Base-by-base conservation (phyloP, 768 basidiomycete genomes). In the Sporobolomyces pararoseus region DNA sequence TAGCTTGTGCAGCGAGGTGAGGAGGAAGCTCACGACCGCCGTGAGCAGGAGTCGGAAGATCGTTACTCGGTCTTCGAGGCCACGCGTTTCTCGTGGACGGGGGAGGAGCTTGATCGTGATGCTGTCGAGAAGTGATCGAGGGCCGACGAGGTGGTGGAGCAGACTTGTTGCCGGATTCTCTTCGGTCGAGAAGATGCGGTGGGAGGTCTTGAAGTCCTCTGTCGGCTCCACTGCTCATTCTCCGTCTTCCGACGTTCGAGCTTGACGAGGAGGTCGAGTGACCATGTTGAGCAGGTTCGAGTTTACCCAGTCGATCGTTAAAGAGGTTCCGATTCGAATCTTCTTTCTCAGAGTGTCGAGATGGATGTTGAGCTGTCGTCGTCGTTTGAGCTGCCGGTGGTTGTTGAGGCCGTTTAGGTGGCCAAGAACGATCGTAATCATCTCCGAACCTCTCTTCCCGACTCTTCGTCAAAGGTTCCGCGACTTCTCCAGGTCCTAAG, bases 361-460 rank as follows among this genome's bases (percentile, higher is more conserved):
- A 52, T 47, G 13, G 46, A 42, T 9, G 39, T 42, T 9, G 31
- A 42, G 39, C 39, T 10, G 39, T 47, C 46, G 10, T 14, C 13
- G 10, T 21, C 14, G 55, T 5, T 21, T 49, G 65, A 21, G 62
- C 65, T 25, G 59, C 73, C 29, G 53, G 68, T 47, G 65, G 49
- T 17, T 34, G 61, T 17, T 34, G 57, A 17, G 57, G 81, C 79
- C 83, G 83, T 42, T 86, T 86, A 61, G 87, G 86, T n/a, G 92
- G 92, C 93, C 92, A 96, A 76, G 91, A 92, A 59, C 95, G 86
- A 81, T 96, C 95, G 77, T 90, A 95, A 79, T 97, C 94, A 74
- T 97, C 92, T 9, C 85, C 87, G 79, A 95, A 94, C 35, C 93
- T 84, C 58, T 96, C 91, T 72, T 89, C 89, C 78, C 93, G 91